Evolutionary conservation across 1,284 basidiomycete genomes (phyloP).

Genomic region (Neotropicomus parvogracilis): DNA sequence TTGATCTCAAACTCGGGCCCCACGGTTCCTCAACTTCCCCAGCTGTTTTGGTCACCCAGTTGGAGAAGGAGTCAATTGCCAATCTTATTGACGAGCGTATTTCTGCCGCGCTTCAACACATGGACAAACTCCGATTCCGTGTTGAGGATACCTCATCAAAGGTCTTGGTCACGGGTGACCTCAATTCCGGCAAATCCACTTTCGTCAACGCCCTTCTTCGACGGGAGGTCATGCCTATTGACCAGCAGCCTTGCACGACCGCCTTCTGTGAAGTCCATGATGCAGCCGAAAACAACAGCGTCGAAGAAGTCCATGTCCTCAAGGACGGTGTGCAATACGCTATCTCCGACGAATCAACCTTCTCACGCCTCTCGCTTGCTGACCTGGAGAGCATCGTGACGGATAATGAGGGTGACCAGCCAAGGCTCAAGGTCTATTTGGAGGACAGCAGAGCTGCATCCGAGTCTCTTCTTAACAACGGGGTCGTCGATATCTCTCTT

Average conservation of each 20-base stretch:
- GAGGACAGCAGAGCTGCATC: conserved; percentile 69
- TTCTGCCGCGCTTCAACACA: conserved; percentile 71
- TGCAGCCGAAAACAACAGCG: conserved; percentile 75
- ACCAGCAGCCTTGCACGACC: conserved; percentile 97
- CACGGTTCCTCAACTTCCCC: conserved; percentile 68
- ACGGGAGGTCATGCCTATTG: conserved; percentile 91
- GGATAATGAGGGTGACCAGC: conserved; percentile 72
- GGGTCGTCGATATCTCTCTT: conserved; percentile 95
- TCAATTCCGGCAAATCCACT: conserved; percentile 98
- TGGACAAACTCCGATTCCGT: conserved; percentile 82
- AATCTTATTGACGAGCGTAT: conserved; percentile 89
- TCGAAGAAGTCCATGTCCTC: conserved; percentile 81
- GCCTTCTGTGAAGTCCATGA: conserved; percentile 98
- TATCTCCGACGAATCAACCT: conserved; percentile 72
- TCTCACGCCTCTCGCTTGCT: conserved; percentile 61
- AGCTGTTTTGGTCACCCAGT: conserved; percentile 80
- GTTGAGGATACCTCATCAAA: conserved; percentile 93
- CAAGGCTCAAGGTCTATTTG: conserved; percentile 82
- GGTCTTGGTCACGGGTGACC: conserved; percentile 97
- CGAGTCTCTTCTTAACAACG: conserved; percentile 90
- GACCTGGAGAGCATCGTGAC: conserved; percentile 81
- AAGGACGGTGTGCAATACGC: conserved; percentile 73
- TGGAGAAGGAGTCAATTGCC: conserved; percentile 91
- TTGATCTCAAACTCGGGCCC: conserved; percentile 90
- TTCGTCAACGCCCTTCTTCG: conserved; percentile 93